These are phyloP conservation scores for Ogataea polymorpha DNA, from an alignment of 805 yeast species.

Conservation along the genomic window DNA sequence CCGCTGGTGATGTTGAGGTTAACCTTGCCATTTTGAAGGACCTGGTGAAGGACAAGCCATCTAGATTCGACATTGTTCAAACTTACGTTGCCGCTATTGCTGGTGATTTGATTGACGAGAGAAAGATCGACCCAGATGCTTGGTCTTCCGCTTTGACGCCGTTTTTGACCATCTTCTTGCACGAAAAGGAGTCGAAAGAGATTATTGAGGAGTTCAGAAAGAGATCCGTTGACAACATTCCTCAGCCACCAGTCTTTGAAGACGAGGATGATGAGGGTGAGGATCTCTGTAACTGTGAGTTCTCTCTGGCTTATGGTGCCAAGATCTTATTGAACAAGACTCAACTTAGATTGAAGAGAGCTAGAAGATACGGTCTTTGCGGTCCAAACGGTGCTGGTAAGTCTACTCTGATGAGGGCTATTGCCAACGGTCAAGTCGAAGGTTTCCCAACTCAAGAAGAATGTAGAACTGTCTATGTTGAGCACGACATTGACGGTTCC, in stretches of 20 bases:
- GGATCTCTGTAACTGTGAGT: conserved; percentile 99
- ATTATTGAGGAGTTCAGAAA: conserved; percentile 92
- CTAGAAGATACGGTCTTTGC: conserved; percentile 99
- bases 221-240: conserved; percentile 96
- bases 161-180: conserved; percentile 93
- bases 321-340: conserved; percentile 99
- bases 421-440: conserved; percentile 97
- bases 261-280: conserved; percentile 98
- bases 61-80: conserved; percentile 76
- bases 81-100: conserved; percentile 92
- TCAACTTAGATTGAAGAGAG: conserved; percentile 97
- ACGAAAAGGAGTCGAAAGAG: conserved; percentile 87
- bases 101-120: conserved; percentile 98
- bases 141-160: conserved; percentile 90
- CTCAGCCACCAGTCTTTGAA: conserved; percentile 85
- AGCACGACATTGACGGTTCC: conserved; percentile 98
- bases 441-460: conserved; percentile 99
- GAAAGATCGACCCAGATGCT: conserved; percentile 85
- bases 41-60: conserved; percentile 64
- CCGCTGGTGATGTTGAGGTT: conserved; percentile 95
- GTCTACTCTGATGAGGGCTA: conserved; percentile 95
- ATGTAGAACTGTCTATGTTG: conserved; percentile 98
- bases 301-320: conserved; percentile 99
- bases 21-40: conserved; percentile 78
- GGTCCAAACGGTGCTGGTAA: conserved; percentile 99